These are phyloP conservation scores for Suillus placidus DNA, from an alignment of 768 basidiomycete species.

Conservation along the genomic window DNA sequence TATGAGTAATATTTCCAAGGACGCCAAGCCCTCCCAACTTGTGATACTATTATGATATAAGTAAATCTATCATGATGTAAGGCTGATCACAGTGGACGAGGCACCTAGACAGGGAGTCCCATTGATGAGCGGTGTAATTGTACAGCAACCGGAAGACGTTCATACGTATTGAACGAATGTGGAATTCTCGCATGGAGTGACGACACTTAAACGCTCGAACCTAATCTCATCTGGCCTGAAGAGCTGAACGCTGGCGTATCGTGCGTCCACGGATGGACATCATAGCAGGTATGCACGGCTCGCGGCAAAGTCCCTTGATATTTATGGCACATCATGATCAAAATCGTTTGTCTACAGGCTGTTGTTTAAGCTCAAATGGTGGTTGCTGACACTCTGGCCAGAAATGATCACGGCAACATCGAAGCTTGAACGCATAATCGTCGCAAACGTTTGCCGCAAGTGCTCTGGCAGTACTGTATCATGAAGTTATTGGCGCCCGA, in stretches of 20 bases:
- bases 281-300: not conserved
- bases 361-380: not conserved
- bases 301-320: not conserved
- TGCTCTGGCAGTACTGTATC: not conserved
- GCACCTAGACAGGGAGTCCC: not conserved
- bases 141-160: not conserved
- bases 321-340: not conserved
- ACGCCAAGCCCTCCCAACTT: not conserved
- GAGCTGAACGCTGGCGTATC: not conserved
- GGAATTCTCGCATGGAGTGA: not conserved
- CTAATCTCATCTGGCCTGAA: not conserved
- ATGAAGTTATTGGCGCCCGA: not conserved
- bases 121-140: not conserved
- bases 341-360: not conserved
- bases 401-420: not conserved
- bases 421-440: not conserved
- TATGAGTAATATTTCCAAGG: not conserved
- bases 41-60: no score
- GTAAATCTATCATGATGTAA: not conserved
- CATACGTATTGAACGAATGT: not conserved
- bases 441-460: not conserved
- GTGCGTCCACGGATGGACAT: not conserved
- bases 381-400: not conserved
- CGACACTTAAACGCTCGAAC: not conserved
- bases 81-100: not conserved